Base-by-base conservation (phyloP, 2,329 filamentous ascomycete species). In the Ascosphaera acerosa region DNA sequence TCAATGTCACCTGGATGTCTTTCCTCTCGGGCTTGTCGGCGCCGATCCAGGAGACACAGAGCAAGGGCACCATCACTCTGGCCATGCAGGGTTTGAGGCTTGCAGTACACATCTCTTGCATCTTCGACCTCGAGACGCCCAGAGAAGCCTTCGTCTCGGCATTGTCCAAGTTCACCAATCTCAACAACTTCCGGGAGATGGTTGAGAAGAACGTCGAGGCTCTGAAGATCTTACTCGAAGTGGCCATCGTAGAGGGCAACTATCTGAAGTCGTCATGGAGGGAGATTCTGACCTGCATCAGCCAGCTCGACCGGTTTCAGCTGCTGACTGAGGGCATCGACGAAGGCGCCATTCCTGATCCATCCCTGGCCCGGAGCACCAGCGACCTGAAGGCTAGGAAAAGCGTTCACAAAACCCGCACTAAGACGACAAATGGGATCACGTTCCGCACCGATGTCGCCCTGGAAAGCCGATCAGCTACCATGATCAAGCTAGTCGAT, bases 1-100 rank as follows among this genome's bases (percentile, higher is more conserved):
- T 97, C 46, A 82, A 91, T 43, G 81, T 91, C 15, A 89, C 81
- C 0, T 97, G 87, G 87, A 97, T 94, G 84, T 91, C 84, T 6
- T 89, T 92, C 51, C 75, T 97, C 44, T 94, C 84, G 4, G 82
- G 82, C 0, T 63, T 97, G 16, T 92, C 84, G 1, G 82, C 77
- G 31, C 77, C 89, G 41, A 82, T 87, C 48, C 87, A 94, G 42
- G 82, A 91, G 46, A 76, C 78, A 0, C 77, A 90, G 41, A 92
- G 92, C 44, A 60, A 91, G 3, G 81, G 92, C 40, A 77, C 87
- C 10, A 82, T 92, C 49, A 80, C 73, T 46, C 55, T 91, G 4
- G 97, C 87, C 44, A 74, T 97, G 44, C 84, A 97, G 45, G 87
- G 87, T 3, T 80, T 94, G 62, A 90, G 82, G 49, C 62, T 97